Percentiles rank a stretch among this genome's conserved stretches.
Evolutionary conservation across 2,329 filamentous ascomycete genomes (phyloP).

Genomic region (Sporothrix brasiliensis): DNA sequence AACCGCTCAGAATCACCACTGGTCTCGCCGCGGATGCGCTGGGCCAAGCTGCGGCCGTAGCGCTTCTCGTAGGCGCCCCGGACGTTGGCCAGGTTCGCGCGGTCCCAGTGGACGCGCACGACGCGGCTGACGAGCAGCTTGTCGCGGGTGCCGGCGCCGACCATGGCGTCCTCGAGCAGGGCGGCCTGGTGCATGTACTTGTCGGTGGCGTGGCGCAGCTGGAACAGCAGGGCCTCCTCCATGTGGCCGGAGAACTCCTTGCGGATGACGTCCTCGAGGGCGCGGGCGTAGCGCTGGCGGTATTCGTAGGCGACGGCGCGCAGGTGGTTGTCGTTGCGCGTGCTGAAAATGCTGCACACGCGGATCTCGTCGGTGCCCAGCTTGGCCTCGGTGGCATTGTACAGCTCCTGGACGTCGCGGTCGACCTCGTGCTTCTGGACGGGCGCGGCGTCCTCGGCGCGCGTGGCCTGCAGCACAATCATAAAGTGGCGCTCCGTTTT

Average conservation of each 20-base stretch:
- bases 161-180: slow-evolving; percentile 84
- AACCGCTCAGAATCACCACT: slow-evolving; percentile 79
- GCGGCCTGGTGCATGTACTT: slow-evolving; percentile 81
- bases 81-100: slow-evolving; percentile 71
- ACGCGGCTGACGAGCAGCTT: slow-evolving; percentile 74
- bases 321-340: slow-evolving; percentile 78
- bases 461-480: slow-evolving; percentile 73
- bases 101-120: slow-evolving; percentile 82
- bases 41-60: slow-evolving; percentile 68
- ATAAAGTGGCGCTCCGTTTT: slow-evolving; percentile 86
- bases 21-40: slow-evolving; percentile 78
- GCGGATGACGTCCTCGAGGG: slow-evolving; percentile 73
- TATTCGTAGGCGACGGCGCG: slow-evolving; percentile 79
- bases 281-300: slow-evolving; percentile 66
- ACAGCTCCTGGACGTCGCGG: slow-evolving; percentile 73
- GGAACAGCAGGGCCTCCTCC: slow-evolving; percentile 78
- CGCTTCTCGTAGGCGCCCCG: slow-evolving; percentile 74
- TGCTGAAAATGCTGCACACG: slow-evolving; percentile 77
- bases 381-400: slow-evolving; percentile 74
- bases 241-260: slow-evolving; percentile 92
- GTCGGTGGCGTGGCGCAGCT: slow-evolving; percentile 76
- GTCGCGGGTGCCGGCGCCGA: slow-evolving; percentile 85
- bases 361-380: slow-evolving; percentile 72
- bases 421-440: slow-evolving; percentile 74
- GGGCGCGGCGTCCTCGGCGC: slow-evolving; percentile 76